Conservation (phyloP, 2,329 filamentous ascomycete genomes). For the Didymella keratinophila region DNA sequence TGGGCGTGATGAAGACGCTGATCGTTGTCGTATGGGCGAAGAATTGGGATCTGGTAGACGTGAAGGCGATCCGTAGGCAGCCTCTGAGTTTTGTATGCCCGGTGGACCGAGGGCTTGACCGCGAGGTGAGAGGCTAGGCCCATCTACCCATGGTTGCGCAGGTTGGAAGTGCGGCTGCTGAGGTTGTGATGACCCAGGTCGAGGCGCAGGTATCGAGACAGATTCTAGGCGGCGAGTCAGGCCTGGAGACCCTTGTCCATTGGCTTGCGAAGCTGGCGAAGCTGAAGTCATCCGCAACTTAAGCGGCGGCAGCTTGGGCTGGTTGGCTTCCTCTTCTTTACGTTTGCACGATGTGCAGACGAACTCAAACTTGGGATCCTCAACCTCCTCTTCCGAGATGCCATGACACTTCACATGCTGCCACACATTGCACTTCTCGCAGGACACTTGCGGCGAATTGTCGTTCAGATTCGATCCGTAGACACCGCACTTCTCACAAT, state of each 20-base stretch:
- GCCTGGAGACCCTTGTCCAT: constrained; percentile 25
- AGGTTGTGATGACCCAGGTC: constrained; percentile 21
- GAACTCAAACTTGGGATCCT: constrained; percentile 79
- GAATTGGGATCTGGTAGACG: constrained; percentile 40
- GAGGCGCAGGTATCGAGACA: constrained; percentile 34
- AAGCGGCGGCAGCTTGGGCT: constrained; percentile 68
- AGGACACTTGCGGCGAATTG: constrained; percentile 90
- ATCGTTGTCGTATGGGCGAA: constrained; percentile 34
- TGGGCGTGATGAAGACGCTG: constrained; percentile 33
- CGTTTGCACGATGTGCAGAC: constrained; percentile 80
- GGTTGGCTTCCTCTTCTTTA: constrained; percentile 68
- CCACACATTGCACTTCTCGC: constrained; percentile 94
- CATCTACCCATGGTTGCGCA: constrained; percentile 49
- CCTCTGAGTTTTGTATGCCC: constrained; percentile 50
- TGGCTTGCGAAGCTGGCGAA: constrained; percentile 51
- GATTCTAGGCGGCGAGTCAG: constrained; percentile 27
- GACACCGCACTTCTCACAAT: constrained; percentile 85
- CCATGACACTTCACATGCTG: constrained; percentile 93
- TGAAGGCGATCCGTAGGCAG: constrained; percentile 45
- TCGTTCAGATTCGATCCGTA: constrained; percentile 91
- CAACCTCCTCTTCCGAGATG: constrained; percentile 79
- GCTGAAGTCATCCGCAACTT: constrained; percentile 65
- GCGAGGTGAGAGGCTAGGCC: constrained; percentile 55
- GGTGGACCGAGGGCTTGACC: constrained; percentile 55
- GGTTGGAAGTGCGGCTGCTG: constrained; percentile 32